Percentiles rank a stretch among this genome's conserved stretches.
These are phyloP conservation scores for Colletotrichum tropicicola DNA, from an alignment of 2,329 filamentous ascomycete genomes.

Conservation along the genomic window DNA sequence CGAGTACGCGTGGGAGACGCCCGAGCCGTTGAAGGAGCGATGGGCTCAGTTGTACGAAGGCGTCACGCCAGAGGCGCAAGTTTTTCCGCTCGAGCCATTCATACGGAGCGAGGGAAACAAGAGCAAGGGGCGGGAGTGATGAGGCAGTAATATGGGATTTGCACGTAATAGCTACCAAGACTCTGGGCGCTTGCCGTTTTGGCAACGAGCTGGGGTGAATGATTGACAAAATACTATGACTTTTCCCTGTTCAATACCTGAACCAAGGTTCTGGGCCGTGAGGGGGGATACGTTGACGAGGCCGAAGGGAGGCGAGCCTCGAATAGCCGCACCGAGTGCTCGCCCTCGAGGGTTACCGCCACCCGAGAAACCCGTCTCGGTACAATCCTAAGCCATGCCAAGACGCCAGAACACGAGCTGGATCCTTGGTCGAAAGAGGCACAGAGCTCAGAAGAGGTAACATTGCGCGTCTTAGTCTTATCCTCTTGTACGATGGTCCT, in stretches of 20 bases:
- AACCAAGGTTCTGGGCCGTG: background rate
- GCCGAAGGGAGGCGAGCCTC: background rate
- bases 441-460: background rate
- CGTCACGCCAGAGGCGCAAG: constrained; percentile 58
- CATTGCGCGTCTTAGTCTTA: background rate
- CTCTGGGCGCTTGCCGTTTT: background rate
- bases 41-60: constrained; percentile 64
- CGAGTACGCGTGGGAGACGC: constrained; percentile 59
- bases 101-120: constrained; percentile 37
- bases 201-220: background rate
- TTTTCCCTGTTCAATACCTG: background rate
- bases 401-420: constrained; percentile 3
- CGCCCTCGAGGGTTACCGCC: background rate
- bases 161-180: background rate
- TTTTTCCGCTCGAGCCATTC: constrained; percentile 64
- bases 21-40: constrained; percentile 49
- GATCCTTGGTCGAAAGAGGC: background rate
- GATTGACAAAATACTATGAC: background rate
- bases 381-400: background rate
- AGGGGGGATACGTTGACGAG: background rate
- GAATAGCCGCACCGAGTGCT: background rate
- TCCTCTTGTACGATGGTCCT: background rate
- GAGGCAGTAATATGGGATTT: background rate
- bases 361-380: background rate
- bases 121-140: constrained; percentile 13